Evolutionary conservation across 768 basidiomycete species (phyloP), one percentile per base, ranked within the genome.

Genomic region (Calvatia gigantea): DNA sequence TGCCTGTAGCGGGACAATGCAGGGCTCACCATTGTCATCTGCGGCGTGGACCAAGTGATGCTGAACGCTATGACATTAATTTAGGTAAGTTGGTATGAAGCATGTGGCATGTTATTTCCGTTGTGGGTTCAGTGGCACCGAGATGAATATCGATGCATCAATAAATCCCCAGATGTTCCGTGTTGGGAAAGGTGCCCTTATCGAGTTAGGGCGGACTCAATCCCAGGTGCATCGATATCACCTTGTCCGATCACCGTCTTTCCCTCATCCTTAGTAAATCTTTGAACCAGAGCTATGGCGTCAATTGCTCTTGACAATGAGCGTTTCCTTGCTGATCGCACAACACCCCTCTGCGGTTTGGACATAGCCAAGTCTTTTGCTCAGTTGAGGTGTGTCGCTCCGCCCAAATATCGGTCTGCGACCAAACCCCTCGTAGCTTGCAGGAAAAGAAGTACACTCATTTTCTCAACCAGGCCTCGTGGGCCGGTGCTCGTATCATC

Each of bases 401-500:
- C 17, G 28, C 28, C 29, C 35, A 14, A 8, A 51, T 59, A 8
- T 50, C 60, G 15, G 56, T 35, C 46, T 15, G 49, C 41, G 5
- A 37, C 21, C n/a, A 50, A 49, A n/a, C 44, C 55, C 60, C 39
- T 52, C 53, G 8, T 53, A 93, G 90, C 49, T 73, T 81, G 4
- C 79, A 78, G 61, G 91, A 94, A 65, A 87, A 90, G 72, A 79
- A 85, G 57, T 94, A 94, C 63, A 80, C 87, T 2, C 89, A 94
- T 69, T 84, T 80, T 64, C 48, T 91, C 12, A 79, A 77, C 17
- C 64, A 81, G 60, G 91, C 91, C 5, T 83, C 85, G 1, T 94
- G 92, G 92, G 88, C 88, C 0, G 92, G 92, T 27, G 88, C 82
- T 47, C 79, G 87, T 37, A 87, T 94, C 69, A 88, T 92, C 52